Evolutionary conservation across 805 yeast genomes (phyloP), one percentile per base, ranked within the genome.

Genomic region (Yarrowia phangngaensis): DNA sequence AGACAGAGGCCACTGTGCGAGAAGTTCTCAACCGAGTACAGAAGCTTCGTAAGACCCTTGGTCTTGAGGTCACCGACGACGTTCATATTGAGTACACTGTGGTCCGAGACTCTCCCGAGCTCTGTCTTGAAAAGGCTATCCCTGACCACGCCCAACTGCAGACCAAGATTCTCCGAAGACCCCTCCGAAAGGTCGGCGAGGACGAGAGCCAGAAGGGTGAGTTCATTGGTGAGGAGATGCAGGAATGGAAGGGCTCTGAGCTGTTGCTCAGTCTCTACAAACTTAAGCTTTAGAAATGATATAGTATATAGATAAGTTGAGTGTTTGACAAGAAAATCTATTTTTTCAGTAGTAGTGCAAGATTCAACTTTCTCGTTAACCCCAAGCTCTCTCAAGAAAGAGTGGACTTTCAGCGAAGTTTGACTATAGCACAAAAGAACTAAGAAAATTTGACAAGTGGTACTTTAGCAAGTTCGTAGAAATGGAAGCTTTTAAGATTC

Each of bases 11-110:
- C 66, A 74, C 85, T 59, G 95, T 96, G 6, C 86, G 99, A 73
- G 97, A 92, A 69, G 75, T 92, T 63, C 78, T 92, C 62, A 92
- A 92, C 78, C 88, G 98, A 70, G 87, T 92, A 58, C 99, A 92
- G 75, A 83, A 95, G 68, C 78, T 89, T 64, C 84, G 99, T 71
- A 92, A 92, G 82, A 88, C 89, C 76, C 88, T 85, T 55, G 95
- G 95, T 24, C 75, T 92, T 62, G 84, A 84, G 63, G 89, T 95
- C 54, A 90, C 97, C 34, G 98, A 92, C 64, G 98, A 92, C 58
- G 94, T 92, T 45, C 67, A 77, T 55, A 95, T 92, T 53, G 88
- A 90, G 68, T 85, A 85, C 68, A 70, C 78, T 55, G 64, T 88
- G 53, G 57, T 69, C 51, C 75, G 79, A 56, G 88, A 82, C 60